Conservation (phyloP, 805 yeast genomes). For the Barnettozyma populi region DNA sequence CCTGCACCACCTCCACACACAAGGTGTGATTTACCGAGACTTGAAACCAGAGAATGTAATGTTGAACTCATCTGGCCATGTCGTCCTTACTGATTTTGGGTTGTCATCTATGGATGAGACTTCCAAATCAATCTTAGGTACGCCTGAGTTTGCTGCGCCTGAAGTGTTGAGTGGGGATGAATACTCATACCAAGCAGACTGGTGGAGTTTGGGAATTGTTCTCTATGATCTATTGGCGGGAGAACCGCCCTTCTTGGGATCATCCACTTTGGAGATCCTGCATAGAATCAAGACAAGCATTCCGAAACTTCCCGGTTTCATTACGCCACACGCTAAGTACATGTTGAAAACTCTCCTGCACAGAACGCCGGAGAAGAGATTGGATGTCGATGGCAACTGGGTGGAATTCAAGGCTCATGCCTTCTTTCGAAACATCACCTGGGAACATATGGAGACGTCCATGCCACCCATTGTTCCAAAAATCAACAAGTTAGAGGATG, state of each 20-base stretch:
- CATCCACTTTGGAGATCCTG: constrained; percentile 59
- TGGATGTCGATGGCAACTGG: constrained; percentile 45
- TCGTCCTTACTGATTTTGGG: constrained; percentile 84
- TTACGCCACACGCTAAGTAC: constrained; percentile 73
- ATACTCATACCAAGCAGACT: constrained; percentile 77
- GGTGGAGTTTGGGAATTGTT: constrained; percentile 90
- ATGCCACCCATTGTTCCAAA: constrained; percentile 75
- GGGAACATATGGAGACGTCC: constrained; percentile 46
- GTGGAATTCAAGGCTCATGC: constrained; percentile 50
- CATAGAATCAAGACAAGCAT: constrained; percentile 63
- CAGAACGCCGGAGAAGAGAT: constrained; percentile 61
- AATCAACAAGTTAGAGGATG: constrained; percentile 66
- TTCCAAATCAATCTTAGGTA: constrained; percentile 36
- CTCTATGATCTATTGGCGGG: constrained; percentile 76
- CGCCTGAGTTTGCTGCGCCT: constrained; percentile 65
- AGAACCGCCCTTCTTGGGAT: constrained; percentile 79
- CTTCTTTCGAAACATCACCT: constrained; percentile 70
- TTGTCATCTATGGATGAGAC: constrained; percentile 41
- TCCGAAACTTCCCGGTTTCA: constrained; percentile 58
- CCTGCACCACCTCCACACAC: constrained; percentile 63
- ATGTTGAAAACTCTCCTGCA: constrained; percentile 58
- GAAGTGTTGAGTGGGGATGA: constrained; percentile 77
- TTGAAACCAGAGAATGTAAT: constrained; percentile 87
- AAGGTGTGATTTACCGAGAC: constrained; percentile 84
- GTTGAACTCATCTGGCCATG: constrained; percentile 69